These are phyloP conservation scores for Flueggea neowawraea DNA, from an alignment of 441 rosid species.

Conservation along the genomic window DNA sequence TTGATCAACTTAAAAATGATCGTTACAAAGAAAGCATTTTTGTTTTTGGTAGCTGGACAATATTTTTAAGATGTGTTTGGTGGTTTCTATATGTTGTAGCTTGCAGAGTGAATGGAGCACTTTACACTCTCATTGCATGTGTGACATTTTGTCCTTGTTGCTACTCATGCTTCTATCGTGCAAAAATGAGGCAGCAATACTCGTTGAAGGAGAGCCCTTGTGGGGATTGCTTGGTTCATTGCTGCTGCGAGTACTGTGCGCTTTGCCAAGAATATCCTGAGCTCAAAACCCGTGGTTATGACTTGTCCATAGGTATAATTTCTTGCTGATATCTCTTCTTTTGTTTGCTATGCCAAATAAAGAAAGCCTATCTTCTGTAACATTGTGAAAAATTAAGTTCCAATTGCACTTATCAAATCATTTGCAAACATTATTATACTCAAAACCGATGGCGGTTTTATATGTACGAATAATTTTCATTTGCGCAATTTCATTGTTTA, in stretches of 20 bases:
- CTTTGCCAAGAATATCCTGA: slow-evolving; percentile 56
- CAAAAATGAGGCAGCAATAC: slow-evolving; percentile 48
- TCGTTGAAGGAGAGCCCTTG: slow-evolving; percentile 33
- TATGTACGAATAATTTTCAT: too few relatives aligned
- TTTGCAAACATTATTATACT: too few relatives aligned
- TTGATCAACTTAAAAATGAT: not conserved
- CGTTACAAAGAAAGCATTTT: not conserved
- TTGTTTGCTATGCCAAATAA: not conserved
- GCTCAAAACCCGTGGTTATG: slow-evolving; percentile 39
- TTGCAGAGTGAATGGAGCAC: slow-evolving; percentile 43
- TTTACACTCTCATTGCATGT: slow-evolving; percentile 35
- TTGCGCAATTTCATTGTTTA: too few relatives aligned
- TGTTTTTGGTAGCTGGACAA: too few relatives aligned
- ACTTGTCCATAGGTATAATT: slow-evolving; percentile 29
- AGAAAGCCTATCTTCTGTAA: too few relatives aligned
- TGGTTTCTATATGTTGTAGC: slow-evolving; percentile 22
- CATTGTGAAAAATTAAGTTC: too few relatives aligned
- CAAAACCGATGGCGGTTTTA: too few relatives aligned
- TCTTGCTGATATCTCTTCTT: not conserved
- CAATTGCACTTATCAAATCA: too few relatives aligned
- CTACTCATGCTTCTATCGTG: slow-evolving; percentile 44
- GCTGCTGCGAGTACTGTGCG: slow-evolving; percentile 44
- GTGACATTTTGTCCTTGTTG: slow-evolving; percentile 37
- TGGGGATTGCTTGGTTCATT: slow-evolving; percentile 48
- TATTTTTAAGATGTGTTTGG: not conserved